Percentiles rank a stretch among this genome's conserved stretches.
Conservation (phyloP, 768 basidiomycete genomes). For the Tephrocybe sp. region DNA sequence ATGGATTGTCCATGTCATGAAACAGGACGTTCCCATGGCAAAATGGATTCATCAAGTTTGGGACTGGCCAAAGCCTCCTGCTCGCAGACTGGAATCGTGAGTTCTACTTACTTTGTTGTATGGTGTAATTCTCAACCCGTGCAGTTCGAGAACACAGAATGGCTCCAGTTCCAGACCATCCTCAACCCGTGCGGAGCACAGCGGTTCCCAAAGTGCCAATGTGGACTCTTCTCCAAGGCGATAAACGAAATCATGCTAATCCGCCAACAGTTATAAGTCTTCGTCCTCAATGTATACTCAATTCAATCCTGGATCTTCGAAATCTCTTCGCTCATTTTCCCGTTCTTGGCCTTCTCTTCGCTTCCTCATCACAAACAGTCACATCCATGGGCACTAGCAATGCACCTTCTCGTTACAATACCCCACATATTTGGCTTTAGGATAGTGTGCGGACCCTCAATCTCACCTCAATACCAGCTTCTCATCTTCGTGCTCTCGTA, state of each 20-base stretch:
- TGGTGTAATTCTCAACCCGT: constrained; percentile 1
- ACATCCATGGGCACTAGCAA: constrained; percentile 1
- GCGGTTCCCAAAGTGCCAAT: constrained; percentile 12
- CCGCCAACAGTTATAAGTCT: not conserved
- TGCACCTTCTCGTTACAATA: constrained; percentile 12
- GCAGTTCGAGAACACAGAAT: constrained; percentile 27
- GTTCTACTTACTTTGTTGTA: constrained; percentile 21
- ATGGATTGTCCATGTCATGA: constrained; percentile 78
- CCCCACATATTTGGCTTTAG: constrained; percentile 12
- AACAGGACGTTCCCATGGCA: constrained; percentile 85
- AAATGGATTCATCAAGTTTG: constrained; percentile 86
- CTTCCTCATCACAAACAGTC: constrained; percentile 1
- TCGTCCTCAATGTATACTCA: constrained; percentile 3
- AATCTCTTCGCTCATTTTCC: not conserved
- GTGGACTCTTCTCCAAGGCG: constrained; percentile 16
- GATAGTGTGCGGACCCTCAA: constrained; percentile 15
- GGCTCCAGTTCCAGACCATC: constrained; percentile 21
- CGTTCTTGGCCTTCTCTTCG: constrained; percentile 1
- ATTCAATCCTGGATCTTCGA: constrained; percentile 6
- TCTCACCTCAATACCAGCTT: constrained; percentile 3
- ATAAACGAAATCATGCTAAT: not conserved
- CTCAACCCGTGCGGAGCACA: constrained; percentile 16
- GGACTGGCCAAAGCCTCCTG: constrained; percentile 62
- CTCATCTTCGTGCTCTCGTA: constrained; percentile 1
- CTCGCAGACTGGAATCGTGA: constrained; percentile 43